Percentiles rank a stretch among this genome's conserved stretches.
phyloP scores from a whole-genome alignment of 805 yeast species.

The Ogataea salicorniae region DNA sequence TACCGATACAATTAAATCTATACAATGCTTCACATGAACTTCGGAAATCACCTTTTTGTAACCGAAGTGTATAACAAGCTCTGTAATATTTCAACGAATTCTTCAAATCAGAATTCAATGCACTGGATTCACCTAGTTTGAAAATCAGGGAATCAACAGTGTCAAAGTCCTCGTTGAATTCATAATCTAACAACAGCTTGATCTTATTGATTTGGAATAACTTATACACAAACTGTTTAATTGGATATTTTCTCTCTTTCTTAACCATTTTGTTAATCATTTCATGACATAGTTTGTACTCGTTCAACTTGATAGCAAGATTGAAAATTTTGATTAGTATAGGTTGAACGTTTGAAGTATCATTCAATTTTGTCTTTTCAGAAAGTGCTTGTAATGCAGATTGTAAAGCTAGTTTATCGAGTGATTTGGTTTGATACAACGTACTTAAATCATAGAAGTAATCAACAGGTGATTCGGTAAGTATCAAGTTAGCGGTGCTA shows the following conservation, averaged over 20 bases:
- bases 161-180: slow-evolving; percentile 39
- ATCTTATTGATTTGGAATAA: slow-evolving; percentile 37
- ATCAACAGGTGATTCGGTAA: slow-evolving; percentile 30
- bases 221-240: slow-evolving; percentile 33
- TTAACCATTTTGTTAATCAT: slow-evolving; percentile 25
- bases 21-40: slow-evolving; percentile 42
- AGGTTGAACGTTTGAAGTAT: slow-evolving; percentile 18
- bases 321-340: slow-evolving; percentile 25
- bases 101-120: slow-evolving; percentile 24
- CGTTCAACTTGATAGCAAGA: slow-evolving; percentile 26
- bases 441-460: slow-evolving; percentile 35
- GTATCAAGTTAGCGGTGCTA: slow-evolving; percentile 13
- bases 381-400: slow-evolving; percentile 26
- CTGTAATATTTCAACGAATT: slow-evolving; percentile 41
- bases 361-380: slow-evolving; percentile 14
- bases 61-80: slow-evolving; percentile 47
- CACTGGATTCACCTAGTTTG: slow-evolving; percentile 22
- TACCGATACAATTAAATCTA: slow-evolving; percentile 31
- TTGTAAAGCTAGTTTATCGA: slow-evolving; percentile 32
- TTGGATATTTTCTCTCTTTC: slow-evolving; percentile 19
- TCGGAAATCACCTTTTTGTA: slow-evolving; percentile 43
- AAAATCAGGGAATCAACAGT: slow-evolving; percentile 39
- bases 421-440: slow-evolving; percentile 30
- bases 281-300: slow-evolving; percentile 27
- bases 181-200: slow-evolving; percentile 35